phyloP scores from a whole-genome alignment of 257 asterid genomes.

The Misopates orontium region DNA sequence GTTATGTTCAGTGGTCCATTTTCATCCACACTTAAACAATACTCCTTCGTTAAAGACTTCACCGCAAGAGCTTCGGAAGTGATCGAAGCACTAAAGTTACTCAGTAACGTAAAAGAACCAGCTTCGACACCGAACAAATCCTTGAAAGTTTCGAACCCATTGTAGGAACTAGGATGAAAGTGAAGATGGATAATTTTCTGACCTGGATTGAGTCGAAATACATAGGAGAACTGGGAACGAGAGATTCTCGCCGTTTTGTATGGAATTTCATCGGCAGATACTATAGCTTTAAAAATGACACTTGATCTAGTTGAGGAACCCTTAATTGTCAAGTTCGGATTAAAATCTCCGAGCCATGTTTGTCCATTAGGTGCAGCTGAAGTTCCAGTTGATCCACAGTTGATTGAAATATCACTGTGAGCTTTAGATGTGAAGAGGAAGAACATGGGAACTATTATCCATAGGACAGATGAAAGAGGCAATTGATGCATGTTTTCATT shows the following conservation, averaged over 20 bases:
- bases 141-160: slow-evolving; percentile 21
- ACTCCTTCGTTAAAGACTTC: slow-evolving; percentile 45
- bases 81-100: slow-evolving; percentile 47
- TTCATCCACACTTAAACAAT: slow-evolving; percentile 40
- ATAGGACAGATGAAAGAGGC: neutral
- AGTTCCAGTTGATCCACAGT: slow-evolving; percentile 40
- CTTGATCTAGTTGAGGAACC: slow-evolving; percentile 32
- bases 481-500: slow-evolving; percentile 25
- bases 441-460: neutral
- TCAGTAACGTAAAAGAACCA: slow-evolving; percentile 41
- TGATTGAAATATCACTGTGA: slow-evolving; percentile 30
- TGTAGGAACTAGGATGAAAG: slow-evolving; percentile 38
- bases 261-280: slow-evolving; percentile 33
- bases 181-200: slow-evolving; percentile 52
- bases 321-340: slow-evolving; percentile 17
- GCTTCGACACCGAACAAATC: slow-evolving; percentile 47
- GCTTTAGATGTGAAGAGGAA: slow-evolving; percentile 13
- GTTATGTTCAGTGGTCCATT: slow-evolving; percentile 36
- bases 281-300: neutral
- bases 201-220: slow-evolving; percentile 42
- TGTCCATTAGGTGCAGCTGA: slow-evolving; percentile 26
- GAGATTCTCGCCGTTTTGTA: slow-evolving; percentile 45
- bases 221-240: slow-evolving; percentile 40
- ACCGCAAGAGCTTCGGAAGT: slow-evolving; percentile 44
- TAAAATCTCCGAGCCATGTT: slow-evolving; percentile 32